Evolutionary conservation across 2,329 filamentous ascomycete species (phyloP).

Genomic region (Akanthomyces uredinophilus): DNA sequence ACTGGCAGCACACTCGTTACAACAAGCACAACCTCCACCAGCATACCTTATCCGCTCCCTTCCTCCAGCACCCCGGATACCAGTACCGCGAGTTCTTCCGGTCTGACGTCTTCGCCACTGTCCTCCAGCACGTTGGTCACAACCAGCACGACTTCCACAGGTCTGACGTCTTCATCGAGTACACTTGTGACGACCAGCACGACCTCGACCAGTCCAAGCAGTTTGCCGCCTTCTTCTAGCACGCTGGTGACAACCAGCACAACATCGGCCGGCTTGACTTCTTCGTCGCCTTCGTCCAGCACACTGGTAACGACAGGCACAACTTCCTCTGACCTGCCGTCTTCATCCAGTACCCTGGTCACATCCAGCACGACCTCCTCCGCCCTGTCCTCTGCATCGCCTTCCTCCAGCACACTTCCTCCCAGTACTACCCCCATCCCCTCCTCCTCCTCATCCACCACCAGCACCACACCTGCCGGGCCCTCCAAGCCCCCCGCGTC

Average conservation of each 20-base stretch:
- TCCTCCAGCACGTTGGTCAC: background rate
- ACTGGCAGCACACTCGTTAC: background rate
- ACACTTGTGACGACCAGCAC: slow-evolving; percentile 7
- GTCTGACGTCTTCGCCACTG: background rate
- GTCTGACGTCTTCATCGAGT: slow-evolving; percentile 6
- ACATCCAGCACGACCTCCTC: too few species aligned
- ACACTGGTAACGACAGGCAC: too few species aligned
- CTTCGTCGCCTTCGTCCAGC: too few species aligned
- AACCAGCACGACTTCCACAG: background rate
- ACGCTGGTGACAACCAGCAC: too few species aligned
- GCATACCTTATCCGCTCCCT: background rate
- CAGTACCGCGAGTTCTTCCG: background rate
- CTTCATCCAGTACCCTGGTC: too few species aligned
- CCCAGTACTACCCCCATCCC: background rate
- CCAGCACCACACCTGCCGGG: slow-evolving; percentile 10
- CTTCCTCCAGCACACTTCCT: too few species aligned
- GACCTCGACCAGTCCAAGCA: too few species aligned
- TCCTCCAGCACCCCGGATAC: background rate
- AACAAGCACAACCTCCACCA: background rate
- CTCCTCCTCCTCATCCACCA: background rate
- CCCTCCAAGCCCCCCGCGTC: slow-evolving; percentile 12
- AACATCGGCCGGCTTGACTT: too few species aligned
- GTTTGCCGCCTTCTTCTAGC: too few species aligned
- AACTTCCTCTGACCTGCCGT: too few species aligned
- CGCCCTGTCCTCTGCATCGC: too few species aligned